Base-by-base conservation (phyloP, 2,329 filamentous ascomycete genomes). In the Nemania sp. region DNA sequence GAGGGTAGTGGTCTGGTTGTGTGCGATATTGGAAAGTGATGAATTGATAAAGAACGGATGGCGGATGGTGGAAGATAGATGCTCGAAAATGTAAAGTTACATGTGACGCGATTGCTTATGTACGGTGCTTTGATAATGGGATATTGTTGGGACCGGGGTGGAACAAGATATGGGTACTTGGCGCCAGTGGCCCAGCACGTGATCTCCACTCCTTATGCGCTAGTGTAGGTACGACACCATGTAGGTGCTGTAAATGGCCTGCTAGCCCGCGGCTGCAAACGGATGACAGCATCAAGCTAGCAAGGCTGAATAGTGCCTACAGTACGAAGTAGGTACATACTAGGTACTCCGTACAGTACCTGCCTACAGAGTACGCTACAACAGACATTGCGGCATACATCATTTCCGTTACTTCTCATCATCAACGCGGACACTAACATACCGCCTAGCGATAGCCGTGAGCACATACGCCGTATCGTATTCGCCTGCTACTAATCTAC, bases 291-390 rank as follows among this genome's bases (percentile, higher is more conserved):
- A 40, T 6, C 47, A 47, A 14, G n/a, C 45, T 43, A 42, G 46
- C 54, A 54, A 57, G 54, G 55, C 51, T 54, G 36, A 54, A 37
- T 3, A 23, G 20, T 39, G 24, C n/a, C 23, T 28, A 28, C 23
- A n/a, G n/a, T n/a, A n/a, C n/a, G n/a, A n/a, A n/a, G n/a, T 36
- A 37, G 26, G 36, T 52, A 28, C 42, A 14, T 44, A 34, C 19
- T n/a, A n/a, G n/a, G n/a, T n/a, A n/a, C n/a, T n/a, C n/a, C n/a
- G n/a, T n/a, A n/a, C n/a, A n/a, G n/a, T 47, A 37, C 5, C 48
- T 26, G 22, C 19, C 11, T 34, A 36, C 19, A 17, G 7, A 34
- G 17, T 28, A 23, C n/a, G n/a, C 19, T 28, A 39, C n/a, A n/a
- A n/a, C n/a, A n/a, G n/a, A n/a, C n/a, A n/a, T n/a, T n/a, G n/a